Base-by-base conservation (phyloP, 345 rosid species). In the Citrus cavaleriei region DNA sequence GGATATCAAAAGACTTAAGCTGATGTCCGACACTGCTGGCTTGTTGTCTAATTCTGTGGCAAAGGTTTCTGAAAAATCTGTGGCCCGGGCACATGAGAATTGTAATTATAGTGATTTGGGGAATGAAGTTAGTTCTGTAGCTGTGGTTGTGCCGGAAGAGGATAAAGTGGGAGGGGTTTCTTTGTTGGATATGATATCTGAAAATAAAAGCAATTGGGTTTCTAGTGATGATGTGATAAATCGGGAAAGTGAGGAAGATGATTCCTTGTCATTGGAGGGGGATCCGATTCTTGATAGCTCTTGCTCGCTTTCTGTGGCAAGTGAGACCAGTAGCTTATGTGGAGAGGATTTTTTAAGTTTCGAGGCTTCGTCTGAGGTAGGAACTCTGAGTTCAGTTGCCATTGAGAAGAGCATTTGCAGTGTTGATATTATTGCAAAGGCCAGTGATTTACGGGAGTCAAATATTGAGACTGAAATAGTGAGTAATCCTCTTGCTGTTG, bases 261-360 rank as follows among this genome's bases (percentile, higher is more conserved):
- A 89, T 81, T 82, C 86, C 30, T 78, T 88, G 16, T 88, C 91
- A 22, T 42, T 90, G 76, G 94, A 88, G 65, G 93, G 93, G 75
- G 97, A 84, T 82, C 88, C 35, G 32, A 80, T 83, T 85, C 79
- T 88, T 24, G 91, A 88, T 77, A 80, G 86, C 78, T 85, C 85
- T n/a, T 91, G 89, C 85, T 91, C 92, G 54, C 78, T 83, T 73
- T 92, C 93, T 7, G 86, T 88, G 78, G 83, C 89, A 27, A 92
- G 97, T 78, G 97, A 89, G 83, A 87, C 90, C n/a, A 90, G 93
- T 79, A 90, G 94, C 85, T 83, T 90, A 77, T 89, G 86, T 75
- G 94, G 91, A n/a, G 94, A 92, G 16, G 97, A 92, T 71, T 81
- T 85, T 55, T 68, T 81, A 79, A 72, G 79, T 80, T 74, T 88